A percentile compares a stretch with the other conserved stretches of the same genome.
Evolutionary conservation across 148 eudicot genomes (phyloP).

Genomic region (Beta vulgaris): DNA sequence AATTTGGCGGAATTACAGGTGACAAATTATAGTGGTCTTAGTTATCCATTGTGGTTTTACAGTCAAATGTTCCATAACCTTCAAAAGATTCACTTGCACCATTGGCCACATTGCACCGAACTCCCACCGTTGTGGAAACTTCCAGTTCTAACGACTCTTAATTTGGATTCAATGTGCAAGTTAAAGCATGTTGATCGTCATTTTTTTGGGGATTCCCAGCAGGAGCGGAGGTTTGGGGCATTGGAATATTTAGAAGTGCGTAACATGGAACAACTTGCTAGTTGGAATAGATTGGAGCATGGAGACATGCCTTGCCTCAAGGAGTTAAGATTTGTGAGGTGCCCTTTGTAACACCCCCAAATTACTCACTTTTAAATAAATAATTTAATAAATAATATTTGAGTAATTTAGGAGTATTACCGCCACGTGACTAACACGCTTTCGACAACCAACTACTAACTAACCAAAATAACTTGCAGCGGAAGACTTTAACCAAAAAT

Average conservation of each 20-base stretch:
- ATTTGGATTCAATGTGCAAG: background rate
- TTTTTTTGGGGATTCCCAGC: background rate
- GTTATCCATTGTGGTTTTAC: background rate
- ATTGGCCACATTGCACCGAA: background rate
- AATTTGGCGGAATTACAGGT: background rate
- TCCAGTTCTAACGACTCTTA: slow-evolving; percentile 2
- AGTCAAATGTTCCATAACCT: too few relatives aligned
- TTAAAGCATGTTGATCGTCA: background rate
- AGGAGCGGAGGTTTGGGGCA: background rate
- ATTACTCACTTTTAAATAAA: too few relatives aligned
- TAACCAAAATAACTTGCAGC: too few relatives aligned
- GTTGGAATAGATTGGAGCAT: background rate
- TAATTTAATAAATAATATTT: too few relatives aligned
- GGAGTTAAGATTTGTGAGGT: background rate
- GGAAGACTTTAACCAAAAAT: too few relatives aligned
- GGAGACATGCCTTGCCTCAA: slow-evolving; percentile 17
- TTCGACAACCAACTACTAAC: too few relatives aligned
- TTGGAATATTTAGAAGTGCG: slow-evolving; percentile 9
- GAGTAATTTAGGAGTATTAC: too few relatives aligned
- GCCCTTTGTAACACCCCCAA: too few relatives aligned
- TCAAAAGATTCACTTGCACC: background rate
- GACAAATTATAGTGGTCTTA: background rate
- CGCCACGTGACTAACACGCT: too few relatives aligned
- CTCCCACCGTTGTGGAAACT: slow-evolving; percentile 23
- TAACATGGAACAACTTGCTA: slow-evolving; percentile 7